Base-by-base conservation (phyloP, 2,329 filamentous ascomycete genomes). In the Hypoxylon sp. region DNA sequence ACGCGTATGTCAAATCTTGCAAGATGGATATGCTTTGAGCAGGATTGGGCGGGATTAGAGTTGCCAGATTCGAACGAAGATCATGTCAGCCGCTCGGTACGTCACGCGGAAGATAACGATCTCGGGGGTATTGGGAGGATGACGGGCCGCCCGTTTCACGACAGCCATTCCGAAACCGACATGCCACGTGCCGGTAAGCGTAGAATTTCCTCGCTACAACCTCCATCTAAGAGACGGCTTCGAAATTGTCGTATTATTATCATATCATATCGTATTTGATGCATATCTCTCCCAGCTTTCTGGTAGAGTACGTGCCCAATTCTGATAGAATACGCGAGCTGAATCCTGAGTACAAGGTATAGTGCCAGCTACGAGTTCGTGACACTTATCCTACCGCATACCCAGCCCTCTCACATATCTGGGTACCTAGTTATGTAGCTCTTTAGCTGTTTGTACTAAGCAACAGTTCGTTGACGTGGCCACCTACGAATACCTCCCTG, bases 331-430 rank as follows among this genome's bases (percentile, higher is more conserved):
- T n/a, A n/a, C n/a, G n/a, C n/a, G n/a, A n/a, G n/a, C n/a, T n/a
- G n/a, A n/a, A n/a, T n/a, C n/a, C n/a, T n/a, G n/a, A n/a, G n/a
- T n/a, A n/a, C n/a, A n/a, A n/a, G n/a, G n/a, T n/a, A n/a, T n/a
- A n/a, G 73, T 9, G 72, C 62, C 0, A 21, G 63, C 0, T 79
- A 75, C 75, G 76, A 80, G 55, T 71, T 70, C 3, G 51, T 70
- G 2, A 75, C 70, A n/a, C 79, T 79, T 51, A 52, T 70, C 23
- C 60, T 78, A 11, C 72, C n/a, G n/a, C n/a, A n/a, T n/a, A n/a
- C n/a, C n/a, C n/a, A n/a, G n/a, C n/a, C n/a, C n/a, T n/a, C n/a
- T n/a, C n/a, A n/a, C n/a, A n/a, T n/a, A n/a, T n/a, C n/a, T n/a
- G n/a, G n/a, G n/a, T n/a, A n/a, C n/a, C n/a, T n/a, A n/a, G n/a